Percentiles rank a stretch among this genome's conserved stretches.
phyloP scores from a whole-genome alignment of 768 basidiomycete genomes.

The Auriscalpium orientale region DNA sequence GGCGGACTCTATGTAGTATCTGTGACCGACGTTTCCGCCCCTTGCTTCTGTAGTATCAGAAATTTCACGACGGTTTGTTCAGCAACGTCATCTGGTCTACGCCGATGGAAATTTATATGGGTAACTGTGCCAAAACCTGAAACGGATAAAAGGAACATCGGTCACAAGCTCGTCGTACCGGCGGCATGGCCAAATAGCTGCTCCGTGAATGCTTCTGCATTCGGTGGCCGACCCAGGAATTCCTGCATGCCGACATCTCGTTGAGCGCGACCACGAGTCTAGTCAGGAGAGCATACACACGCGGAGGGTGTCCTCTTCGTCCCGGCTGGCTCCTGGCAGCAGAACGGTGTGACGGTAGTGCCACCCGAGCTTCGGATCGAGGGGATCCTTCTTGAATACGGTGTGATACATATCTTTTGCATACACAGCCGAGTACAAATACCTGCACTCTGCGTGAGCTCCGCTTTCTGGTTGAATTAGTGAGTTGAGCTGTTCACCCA shows the following conservation, averaged over 20 bases:
- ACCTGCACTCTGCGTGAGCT: conserved; percentile 20
- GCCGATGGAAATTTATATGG: no score
- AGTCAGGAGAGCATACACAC: conserved; percentile 25
- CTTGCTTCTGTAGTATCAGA: no score
- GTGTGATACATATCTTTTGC: conserved; percentile 57
- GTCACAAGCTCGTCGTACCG: not conserved
- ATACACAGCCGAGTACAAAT: conserved; percentile 65
- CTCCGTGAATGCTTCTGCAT: conserved; percentile 12
- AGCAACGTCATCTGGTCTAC: no score
- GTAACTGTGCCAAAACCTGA: no score
- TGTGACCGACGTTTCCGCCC: no score
- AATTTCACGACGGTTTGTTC: no score
- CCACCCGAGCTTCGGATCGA: conserved; percentile 59
- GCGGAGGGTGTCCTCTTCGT: conserved; percentile 74
- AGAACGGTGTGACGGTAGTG: conserved; percentile 74
- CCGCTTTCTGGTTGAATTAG: not conserved
- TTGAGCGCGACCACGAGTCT: not conserved
- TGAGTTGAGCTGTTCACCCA: conserved; percentile 33
- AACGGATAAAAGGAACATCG: no score
- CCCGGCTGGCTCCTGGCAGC: conserved; percentile 66
- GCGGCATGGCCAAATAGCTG: conserved; percentile 9
- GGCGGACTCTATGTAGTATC: no score
- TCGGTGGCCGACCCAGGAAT: conserved; percentile 12
- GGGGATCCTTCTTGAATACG: conserved; percentile 74
- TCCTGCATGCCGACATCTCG: conserved; percentile 1